Conservation (phyloP, 106 monocot genomes). For the Narthecium ossifragum region DNA sequence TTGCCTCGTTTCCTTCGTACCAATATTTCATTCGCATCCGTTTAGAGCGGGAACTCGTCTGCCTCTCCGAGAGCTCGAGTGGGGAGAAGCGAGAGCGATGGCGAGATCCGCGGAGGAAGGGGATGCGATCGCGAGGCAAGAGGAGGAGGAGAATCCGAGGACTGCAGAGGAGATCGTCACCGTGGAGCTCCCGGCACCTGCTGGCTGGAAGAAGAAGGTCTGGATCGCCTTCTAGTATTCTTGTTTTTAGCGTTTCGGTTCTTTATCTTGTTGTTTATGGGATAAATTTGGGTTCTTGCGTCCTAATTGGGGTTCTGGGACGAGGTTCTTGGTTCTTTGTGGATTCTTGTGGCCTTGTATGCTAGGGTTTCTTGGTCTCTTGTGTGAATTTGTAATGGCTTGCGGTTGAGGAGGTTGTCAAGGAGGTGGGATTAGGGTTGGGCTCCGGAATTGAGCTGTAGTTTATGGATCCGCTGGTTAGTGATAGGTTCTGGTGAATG, state of each 20-base stretch:
- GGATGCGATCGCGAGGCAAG: too few relatives aligned
- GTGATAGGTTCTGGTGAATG: too few relatives aligned
- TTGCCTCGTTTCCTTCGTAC: too few relatives aligned
- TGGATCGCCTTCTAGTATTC: background rate
- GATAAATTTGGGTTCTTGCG: background rate
- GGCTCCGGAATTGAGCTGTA: too few relatives aligned
- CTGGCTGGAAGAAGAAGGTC: constrained; percentile 15
- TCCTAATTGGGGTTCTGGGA: background rate
- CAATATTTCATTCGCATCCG: too few relatives aligned
- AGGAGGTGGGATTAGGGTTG: background rate
- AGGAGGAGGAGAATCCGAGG: too few relatives aligned
- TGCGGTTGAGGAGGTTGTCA: too few relatives aligned
- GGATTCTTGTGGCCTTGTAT: background rate
- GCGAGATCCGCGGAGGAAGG: too few relatives aligned
- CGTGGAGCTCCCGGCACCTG: constrained; percentile 18
- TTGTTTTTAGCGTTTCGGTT: background rate
- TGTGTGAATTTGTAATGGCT: background rate
- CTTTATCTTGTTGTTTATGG: background rate
- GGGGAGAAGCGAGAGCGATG: too few relatives aligned
- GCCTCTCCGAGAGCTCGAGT: too few relatives aligned
- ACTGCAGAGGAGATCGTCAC: constrained; percentile 13
- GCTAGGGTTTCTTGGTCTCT: background rate
- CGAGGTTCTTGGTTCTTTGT: background rate
- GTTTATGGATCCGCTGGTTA: too few relatives aligned
- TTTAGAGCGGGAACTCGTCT: too few relatives aligned